These are phyloP conservation scores for Vaccinium darrowii DNA, from an alignment of 148 eudicot genomes.

Conservation along the genomic window DNA sequence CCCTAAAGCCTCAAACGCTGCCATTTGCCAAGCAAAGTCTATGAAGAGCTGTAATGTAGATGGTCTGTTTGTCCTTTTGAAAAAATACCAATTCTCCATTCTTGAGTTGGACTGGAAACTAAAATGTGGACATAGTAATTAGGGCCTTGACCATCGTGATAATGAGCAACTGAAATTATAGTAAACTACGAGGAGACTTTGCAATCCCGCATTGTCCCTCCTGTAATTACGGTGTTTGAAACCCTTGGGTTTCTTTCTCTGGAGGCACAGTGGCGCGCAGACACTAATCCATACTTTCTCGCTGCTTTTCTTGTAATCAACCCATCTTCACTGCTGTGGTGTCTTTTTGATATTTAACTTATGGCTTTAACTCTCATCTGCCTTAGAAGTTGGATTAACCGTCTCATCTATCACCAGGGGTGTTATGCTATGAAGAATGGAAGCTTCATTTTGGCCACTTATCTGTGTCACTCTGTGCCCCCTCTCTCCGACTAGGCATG, in stretches of 20 bases:
- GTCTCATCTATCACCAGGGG: not conserved
- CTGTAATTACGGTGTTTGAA: not conserved
- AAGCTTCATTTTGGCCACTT: not conserved
- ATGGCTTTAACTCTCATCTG: not conserved
- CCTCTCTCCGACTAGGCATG: not conserved
- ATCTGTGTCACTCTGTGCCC: not conserved
- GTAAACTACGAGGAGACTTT: not conserved
- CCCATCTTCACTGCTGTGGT: not conserved
- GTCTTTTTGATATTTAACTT: not conserved
- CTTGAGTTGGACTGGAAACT: not conserved
- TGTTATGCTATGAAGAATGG: not conserved
- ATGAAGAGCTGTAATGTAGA: not conserved
- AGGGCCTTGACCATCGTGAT: not conserved
- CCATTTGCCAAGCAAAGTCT: not conserved
- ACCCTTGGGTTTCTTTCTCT: not conserved
- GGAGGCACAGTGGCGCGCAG: not conserved
- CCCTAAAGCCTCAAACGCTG: not conserved
- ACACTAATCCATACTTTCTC: not conserved
- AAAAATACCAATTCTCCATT: not conserved
- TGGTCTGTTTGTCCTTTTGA: not conserved
- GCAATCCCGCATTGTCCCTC: not conserved
- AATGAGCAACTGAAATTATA: not conserved
- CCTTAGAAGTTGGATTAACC: not conserved
- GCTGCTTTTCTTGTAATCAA: not conserved
- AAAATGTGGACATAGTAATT: not conserved